Base-by-base conservation (phyloP, 768 basidiomycete genomes). In the Boletus tylopilopsis region DNA sequence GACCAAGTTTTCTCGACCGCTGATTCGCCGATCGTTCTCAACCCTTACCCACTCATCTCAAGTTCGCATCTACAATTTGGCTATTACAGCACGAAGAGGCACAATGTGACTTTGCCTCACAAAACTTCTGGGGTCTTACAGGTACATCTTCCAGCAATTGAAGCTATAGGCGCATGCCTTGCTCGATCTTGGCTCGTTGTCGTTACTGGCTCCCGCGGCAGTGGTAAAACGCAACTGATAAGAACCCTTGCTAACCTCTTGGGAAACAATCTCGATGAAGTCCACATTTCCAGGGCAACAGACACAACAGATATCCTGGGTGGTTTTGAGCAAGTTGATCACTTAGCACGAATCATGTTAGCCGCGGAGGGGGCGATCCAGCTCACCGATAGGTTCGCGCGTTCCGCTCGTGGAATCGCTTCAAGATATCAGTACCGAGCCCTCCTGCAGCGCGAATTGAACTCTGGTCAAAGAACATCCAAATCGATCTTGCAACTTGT, bases 271-370 rank as follows among this genome's bases (percentile, higher is more conserved):
- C 76, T 97, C 1, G 75, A 74, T 19, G 90, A 92, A 64, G 77
- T 96, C 40, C 74, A 82, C 16, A 73, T 97, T 62, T 94, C 89
- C 64, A 85, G 79, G 50, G 85, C 90, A 7, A 93, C 90, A 3
- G 96, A 99, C 64, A 90, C 94, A 2, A 84, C 85, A 66, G 96
- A 99, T 68, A 84, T 99, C 29, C 71, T 99, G 37, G 96, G 96
- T 29, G 87, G 90, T 64, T 98, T 97, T 62, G 96, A 99, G 68
- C 95, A 98, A 69, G 81, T 86, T 23, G 88, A 93, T 64, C 46
- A 63, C 32, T 68, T 67, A n/a, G 70, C 72, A 30, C 75, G 74
- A 24, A 44, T 63, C 35, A 45, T 68, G 10, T 59, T 62, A 16
- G 49, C 77, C 10, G 61, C 79, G 11, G 69, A 76, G 25, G 68